Base-by-base conservation (phyloP, 495 filamentous ascomycete genomes). In the Aspergillus coremiiformis region DNA sequence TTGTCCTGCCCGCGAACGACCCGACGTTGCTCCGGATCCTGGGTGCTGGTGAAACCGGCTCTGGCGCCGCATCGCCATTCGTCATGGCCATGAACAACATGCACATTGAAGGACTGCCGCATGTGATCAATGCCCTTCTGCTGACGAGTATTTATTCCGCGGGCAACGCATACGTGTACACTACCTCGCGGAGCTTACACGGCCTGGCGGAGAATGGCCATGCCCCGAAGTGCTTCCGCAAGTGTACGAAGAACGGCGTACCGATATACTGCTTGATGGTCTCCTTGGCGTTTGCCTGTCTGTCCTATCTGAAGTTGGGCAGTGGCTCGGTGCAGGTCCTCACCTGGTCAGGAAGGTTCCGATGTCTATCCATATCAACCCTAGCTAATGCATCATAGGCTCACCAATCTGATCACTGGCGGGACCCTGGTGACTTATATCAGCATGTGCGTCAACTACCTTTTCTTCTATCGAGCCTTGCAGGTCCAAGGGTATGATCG, bases 1-100 rank as follows among this genome's bases (percentile, higher is more conserved):
- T 87, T 48, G 71, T 86, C 22, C 74, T 87, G 3, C 81, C 84
- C 0, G 74, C 78, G 58, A 78, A 81, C 51, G 75, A 79, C 44
- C 51, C 62, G 2, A 77, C 74, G n/a, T 69, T 89, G 39, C 54
- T 58, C 5, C 76, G 87, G 57, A 75, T 92, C 51, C 79, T 86
- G 45, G 90, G 91, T 66, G 85, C 85, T 5, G 68, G 27, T 11
- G 64, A 66, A 15, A 63, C 63, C 5, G 71, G 70, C 54, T 63
- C 44, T 55, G 85, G 83, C 0, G 83, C 84, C 11, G 73, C 76
- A n/a, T 84, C 79, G 15, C 87, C 88, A 0, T 92, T 90, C 60
- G 86, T 93, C 4, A 81, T 95, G 46, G 81, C 87, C 19, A 93
- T 94, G 88, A 73, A 84, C 54, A 77, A 84, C 22, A 71, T 92